Percentiles rank a stretch among this genome's conserved stretches.
phyloP scores from a whole-genome alignment of 768 basidiomycete genomes.

The Neoboletus subvelutipes region DNA sequence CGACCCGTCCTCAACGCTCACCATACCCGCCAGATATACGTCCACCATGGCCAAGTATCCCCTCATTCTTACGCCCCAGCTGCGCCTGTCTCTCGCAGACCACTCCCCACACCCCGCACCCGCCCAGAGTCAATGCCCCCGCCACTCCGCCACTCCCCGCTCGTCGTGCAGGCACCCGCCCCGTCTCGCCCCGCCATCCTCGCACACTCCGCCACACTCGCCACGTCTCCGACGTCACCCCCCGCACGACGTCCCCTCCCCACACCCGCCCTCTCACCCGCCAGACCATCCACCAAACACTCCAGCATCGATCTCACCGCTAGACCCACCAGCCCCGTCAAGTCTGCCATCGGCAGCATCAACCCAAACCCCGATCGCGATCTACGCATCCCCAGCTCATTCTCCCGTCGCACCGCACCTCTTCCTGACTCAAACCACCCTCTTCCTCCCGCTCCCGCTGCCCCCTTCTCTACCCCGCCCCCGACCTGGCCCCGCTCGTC shows the following conservation, averaged over 20 bases:
- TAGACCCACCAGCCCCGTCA: conserved; percentile 22
- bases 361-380: conserved; percentile 16
- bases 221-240: conserved; percentile 11
- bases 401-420: conserved; percentile 23
- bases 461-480: conserved; percentile 7
- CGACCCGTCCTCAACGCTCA: conserved; percentile 9
- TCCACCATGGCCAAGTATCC: too few relatives aligned
- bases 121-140: conserved; percentile 30
- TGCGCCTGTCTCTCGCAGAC: conserved; percentile 22
- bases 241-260: conserved; percentile 26
- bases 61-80: too few relatives aligned
- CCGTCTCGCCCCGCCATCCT: conserved; percentile 33
- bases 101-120: conserved; percentile 29
- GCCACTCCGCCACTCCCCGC: conserved; percentile 14
- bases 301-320: conserved; percentile 24
- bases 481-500: conserved; percentile 16
- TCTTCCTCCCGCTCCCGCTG: neutral
- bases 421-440: conserved; percentile 6
- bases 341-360: conserved; percentile 9
- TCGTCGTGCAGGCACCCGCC: conserved; percentile 31
- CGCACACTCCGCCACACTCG: conserved; percentile 19
- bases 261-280: conserved; percentile 7
- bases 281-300: conserved; percentile 17
- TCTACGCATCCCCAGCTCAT: conserved; percentile 23
- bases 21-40: conserved; percentile 2